Evolutionary conservation across 2,329 filamentous ascomycete genomes (phyloP).

Genomic region (Gaeumannomyces sp.): DNA sequence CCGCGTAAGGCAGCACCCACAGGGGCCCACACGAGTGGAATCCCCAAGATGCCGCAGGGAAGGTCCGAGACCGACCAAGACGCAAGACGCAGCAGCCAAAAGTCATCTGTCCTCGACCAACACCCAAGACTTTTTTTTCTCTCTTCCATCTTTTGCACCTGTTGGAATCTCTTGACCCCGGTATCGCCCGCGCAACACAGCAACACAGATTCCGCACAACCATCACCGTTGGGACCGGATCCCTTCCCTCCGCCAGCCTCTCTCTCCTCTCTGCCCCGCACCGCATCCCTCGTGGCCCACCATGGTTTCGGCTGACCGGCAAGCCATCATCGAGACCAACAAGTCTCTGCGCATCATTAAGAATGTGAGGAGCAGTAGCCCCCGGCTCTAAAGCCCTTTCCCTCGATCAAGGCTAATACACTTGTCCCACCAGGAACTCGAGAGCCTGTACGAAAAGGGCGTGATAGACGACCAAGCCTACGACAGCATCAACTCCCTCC

Average conservation of each 20-base stretch:
- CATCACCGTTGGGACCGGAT: not conserved
- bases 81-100: not conserved
- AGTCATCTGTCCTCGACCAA: not conserved
- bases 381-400: not conserved
- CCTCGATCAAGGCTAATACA: not conserved
- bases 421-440: conserved; percentile 73
- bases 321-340: conserved; percentile 64
- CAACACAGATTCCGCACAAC: not conserved
- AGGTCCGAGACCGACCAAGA: too few species aligned
- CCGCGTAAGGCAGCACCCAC: not conserved
- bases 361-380: conserved; percentile 47
- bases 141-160: not conserved
- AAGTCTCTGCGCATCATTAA: conserved; percentile 83
- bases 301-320: conserved; percentile 35
- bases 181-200: not conserved
- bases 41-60: too few species aligned
- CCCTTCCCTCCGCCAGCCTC: too few species aligned
- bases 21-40: not conserved
- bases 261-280: not conserved
- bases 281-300: not conserved
- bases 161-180: not conserved
- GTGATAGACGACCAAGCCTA: conserved; percentile 71
- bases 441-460: conserved; percentile 77
- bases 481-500: conserved; percentile 64
- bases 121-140: not conserved